Evolutionary conservation across 202 grass and related monocot genomes (phyloP).

Genomic region (Bolboschoenoplectus hybrid): DNA sequence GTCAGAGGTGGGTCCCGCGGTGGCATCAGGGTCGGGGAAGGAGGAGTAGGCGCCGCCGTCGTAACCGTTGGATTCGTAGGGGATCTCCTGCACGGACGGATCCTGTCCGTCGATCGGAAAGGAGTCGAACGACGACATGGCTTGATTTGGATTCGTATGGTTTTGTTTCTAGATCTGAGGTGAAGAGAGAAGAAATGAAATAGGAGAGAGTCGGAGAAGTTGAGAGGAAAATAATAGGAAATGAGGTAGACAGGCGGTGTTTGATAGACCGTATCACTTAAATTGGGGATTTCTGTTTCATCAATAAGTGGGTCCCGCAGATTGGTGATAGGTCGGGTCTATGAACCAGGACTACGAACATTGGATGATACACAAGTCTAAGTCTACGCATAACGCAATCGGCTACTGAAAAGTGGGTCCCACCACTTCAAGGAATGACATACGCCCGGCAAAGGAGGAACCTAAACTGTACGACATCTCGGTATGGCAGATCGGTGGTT

Average conservation of each 20-base stretch:
- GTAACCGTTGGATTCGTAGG: slow-evolving; percentile 39
- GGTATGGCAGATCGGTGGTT: background rate
- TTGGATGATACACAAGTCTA: background rate
- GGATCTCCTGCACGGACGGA: slow-evolving; percentile 29
- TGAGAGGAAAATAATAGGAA: background rate
- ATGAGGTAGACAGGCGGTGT: background rate
- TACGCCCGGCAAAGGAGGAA: background rate
- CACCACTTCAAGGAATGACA: background rate
- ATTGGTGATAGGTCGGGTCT: background rate
- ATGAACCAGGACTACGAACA: background rate
- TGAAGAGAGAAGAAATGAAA: slow-evolving; percentile 4
- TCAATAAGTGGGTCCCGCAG: background rate
- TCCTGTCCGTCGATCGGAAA: slow-evolving; percentile 36
- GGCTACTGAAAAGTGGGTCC: background rate
- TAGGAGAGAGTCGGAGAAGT: background rate
- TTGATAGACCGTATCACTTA: background rate
- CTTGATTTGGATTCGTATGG: slow-evolving; percentile 23
- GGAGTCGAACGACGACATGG: slow-evolving; percentile 37
- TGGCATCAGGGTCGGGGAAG: slow-evolving; percentile 45
- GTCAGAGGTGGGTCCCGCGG: slow-evolving; percentile 19
- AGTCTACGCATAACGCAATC: background rate
- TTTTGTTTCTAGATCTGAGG: slow-evolving; percentile 37
- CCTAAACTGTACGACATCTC: background rate
- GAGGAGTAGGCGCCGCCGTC: slow-evolving; percentile 37
- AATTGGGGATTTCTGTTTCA: background rate